Base-by-base conservation (phyloP, 2,329 filamentous ascomycete species). In the Cladophialophora yegresii region DNA sequence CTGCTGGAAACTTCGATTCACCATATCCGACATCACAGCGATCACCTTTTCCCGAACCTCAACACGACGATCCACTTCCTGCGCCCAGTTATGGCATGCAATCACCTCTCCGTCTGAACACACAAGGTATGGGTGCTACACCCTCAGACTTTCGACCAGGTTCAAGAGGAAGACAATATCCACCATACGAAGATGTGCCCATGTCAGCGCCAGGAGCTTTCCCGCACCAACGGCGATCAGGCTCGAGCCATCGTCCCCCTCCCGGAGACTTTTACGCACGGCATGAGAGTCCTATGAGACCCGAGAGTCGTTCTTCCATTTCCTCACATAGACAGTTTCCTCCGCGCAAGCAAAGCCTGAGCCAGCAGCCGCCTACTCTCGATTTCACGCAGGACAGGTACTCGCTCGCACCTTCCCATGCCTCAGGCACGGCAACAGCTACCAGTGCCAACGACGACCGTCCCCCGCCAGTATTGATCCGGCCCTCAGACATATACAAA, bases 401-500 rank as follows among this genome's bases (percentile, higher is more conserved):
- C 10, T 40, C 65, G 12, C 53, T 50, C 10, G 50, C 50, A 20
- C 47, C 50, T 43, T 26, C 63, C 22, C 51, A 55, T 23, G 13
- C 45, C 16, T n/a, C 58, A 20, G 54, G 51, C 16, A 20, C 45
- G 10, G 16, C 54, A n/a, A 33, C 51, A 1, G 22, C 23, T 32
- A 56, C n/a, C 62, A 40, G 28, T 26, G 16, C 23, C 26, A 49
- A 45, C 36, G 63, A 64, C 9, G 61, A 67, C 54, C 60, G 55
- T 28, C 66, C 66, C 10, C 63, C 65, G 45, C 66, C 68, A 30
- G 60, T 60, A 0, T 87, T 93, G 69, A 82, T 92, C 62, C 83
- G 89, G 43, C 90, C 91, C 1, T 85, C 89, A 12, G 91, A 96
- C 69, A 88, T 93, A 49, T 93, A 93, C 74, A 88, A 85, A 72